Evolutionary conservation across 192 early-diverging fungal species (phyloP).

Genomic region (Kickxella alabastrina): DNA sequence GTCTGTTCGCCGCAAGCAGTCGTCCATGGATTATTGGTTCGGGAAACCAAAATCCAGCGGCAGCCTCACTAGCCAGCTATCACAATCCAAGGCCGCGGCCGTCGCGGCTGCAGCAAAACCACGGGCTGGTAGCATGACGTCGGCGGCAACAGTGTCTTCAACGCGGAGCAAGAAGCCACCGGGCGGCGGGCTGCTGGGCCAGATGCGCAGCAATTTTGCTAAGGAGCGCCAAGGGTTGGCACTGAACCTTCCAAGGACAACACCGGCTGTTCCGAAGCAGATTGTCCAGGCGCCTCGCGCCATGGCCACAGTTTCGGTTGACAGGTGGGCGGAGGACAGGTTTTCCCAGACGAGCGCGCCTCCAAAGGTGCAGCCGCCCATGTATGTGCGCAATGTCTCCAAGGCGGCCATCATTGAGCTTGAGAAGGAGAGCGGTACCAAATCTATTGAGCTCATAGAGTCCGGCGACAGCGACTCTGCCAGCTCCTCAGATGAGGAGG

Average conservation of each 20-base stretch:
- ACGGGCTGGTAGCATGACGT: neutral
- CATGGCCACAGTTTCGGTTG: constrained; percentile 18
- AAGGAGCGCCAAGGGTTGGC: constrained; percentile 7
- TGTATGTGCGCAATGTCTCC: constrained; percentile 21
- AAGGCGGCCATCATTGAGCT: constrained; percentile 16
- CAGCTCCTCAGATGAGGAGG: constrained; percentile 24
- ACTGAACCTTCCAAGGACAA: neutral
- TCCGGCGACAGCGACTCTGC: constrained; percentile 17
- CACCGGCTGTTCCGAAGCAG: constrained; percentile 14
- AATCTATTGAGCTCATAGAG: neutral
- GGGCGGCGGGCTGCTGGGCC: constrained; percentile 2
- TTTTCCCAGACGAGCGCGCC: constrained; percentile 5
- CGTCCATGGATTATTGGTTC: constrained; percentile 29
- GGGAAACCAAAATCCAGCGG: neutral
- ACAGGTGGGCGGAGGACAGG: constrained; percentile 3
- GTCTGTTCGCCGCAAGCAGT: constrained; percentile 16
- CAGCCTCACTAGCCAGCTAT: constrained; percentile 6
- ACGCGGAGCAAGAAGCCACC: constrained; percentile 4
- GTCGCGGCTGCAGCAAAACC: neutral
- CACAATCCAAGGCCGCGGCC: neutral
- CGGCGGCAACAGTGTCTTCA: neutral
- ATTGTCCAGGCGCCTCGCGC: constrained; percentile 32
- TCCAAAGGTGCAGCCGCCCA: neutral
- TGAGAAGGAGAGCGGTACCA: constrained; percentile 6
- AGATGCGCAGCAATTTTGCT: constrained; percentile 23